A percentile compares a stretch with the other conserved stretches of the same genome.
Conservation (phyloP, 108 stramenopile species). For the Nitzschia sp. region DNA sequence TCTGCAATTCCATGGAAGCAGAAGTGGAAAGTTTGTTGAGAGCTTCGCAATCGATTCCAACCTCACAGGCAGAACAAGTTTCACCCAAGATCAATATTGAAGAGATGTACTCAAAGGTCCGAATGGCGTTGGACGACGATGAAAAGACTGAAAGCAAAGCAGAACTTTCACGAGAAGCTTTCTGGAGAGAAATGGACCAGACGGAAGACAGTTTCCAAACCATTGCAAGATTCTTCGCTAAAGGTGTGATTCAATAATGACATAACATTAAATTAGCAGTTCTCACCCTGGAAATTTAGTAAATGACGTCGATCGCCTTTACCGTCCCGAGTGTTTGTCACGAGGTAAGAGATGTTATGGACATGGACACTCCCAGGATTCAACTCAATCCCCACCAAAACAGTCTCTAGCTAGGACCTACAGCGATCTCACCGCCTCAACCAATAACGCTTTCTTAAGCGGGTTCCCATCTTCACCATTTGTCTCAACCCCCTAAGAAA, state of each 20-base stretch:
- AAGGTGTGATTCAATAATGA: conserved; percentile 56
- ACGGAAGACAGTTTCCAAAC: conserved; percentile 76
- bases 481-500: conserved; percentile 23
- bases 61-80: conserved; percentile 16
- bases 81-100: conserved; percentile 62
- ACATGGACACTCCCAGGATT: not conserved
- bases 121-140: conserved; percentile 30
- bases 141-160: conserved; percentile 27
- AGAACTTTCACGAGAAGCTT: conserved; percentile 58
- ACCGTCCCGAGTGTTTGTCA: too few species aligned
- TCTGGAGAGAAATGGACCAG: conserved; percentile 85
- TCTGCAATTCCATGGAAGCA: conserved; percentile 78
- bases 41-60: conserved; percentile 10
- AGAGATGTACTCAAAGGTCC: conserved; percentile 68
- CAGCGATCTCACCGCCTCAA: conserved; percentile 23
- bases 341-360: too few species aligned
- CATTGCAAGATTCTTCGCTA: conserved; percentile 68
- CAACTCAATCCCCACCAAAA: not conserved
- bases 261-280: conserved; percentile 9
- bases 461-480: conserved; percentile 32
- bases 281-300: too few species aligned
- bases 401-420: not conserved
- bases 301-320: too few species aligned
- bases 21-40: conserved; percentile 67
- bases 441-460: conserved; percentile 35